These are phyloP conservation scores for Chaetomium tenue DNA, from an alignment of 495 filamentous ascomycete genomes.

Conservation along the genomic window DNA sequence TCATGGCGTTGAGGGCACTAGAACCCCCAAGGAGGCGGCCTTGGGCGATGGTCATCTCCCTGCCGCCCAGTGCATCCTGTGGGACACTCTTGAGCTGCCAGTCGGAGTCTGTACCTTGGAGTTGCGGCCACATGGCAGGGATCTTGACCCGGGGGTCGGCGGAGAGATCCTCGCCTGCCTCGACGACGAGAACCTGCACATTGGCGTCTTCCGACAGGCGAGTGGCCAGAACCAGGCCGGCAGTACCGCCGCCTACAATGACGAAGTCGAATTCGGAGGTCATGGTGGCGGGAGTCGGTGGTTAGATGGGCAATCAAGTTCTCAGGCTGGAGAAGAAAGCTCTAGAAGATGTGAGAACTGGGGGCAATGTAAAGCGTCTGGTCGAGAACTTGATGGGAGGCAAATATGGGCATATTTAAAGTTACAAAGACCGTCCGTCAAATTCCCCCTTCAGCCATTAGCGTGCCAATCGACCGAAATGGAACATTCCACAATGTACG, in stretches of 20 bases:
- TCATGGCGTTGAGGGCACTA: constrained; percentile 26
- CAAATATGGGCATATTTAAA: not conserved
- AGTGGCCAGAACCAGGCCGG: constrained; percentile 49
- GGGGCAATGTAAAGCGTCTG: not conserved
- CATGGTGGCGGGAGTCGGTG: not conserved
- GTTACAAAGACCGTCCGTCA: not conserved
- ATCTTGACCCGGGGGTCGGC: constrained; percentile 18
- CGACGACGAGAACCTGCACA: constrained; percentile 44
- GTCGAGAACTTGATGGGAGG: not conserved
- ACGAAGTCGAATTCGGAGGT: constrained; percentile 25
- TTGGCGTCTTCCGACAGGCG: constrained; percentile 46
- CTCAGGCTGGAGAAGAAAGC: not conserved
- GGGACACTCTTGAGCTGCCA: constrained; percentile 30
- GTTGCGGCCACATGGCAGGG: constrained; percentile 35
- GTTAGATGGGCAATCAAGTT: not conserved
- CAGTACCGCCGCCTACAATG: constrained; percentile 44
- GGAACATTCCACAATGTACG: not conserved
- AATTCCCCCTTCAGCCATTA: not conserved
- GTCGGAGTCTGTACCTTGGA: constrained; percentile 20
- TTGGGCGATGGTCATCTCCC: constrained; percentile 44
- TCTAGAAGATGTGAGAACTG: not conserved
- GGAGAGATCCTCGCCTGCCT: constrained; percentile 40
- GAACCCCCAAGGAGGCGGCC: constrained; percentile 34
- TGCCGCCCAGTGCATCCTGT: constrained; percentile 45
- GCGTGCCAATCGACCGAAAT: not conserved